Evolutionary conservation across 2,329 filamentous ascomycete species (phyloP), one percentile per base, ranked within the genome.

Genomic region (Trichoderma lentiforme): DNA sequence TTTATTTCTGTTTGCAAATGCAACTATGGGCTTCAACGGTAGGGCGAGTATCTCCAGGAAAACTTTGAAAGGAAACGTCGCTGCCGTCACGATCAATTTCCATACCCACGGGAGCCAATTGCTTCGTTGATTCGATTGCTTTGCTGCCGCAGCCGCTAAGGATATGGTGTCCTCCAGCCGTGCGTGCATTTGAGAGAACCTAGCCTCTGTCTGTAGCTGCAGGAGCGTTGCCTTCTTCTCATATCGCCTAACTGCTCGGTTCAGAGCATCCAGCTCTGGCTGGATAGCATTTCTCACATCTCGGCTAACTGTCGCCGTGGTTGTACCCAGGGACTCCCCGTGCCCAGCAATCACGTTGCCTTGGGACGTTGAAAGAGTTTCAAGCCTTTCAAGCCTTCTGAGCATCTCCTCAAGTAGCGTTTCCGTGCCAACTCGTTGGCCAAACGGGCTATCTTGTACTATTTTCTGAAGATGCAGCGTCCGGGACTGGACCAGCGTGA

Each of bases 211-310:
- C 77, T 95, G 91, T 70, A 92, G 86, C 11, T 92, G 88, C 32
- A 94, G 87, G 8, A 95, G 85, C 0, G 91, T 91, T 5, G 92
- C 90, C 76, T 94, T 93, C 83, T 97, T 98, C 83, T 98, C 95
- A 77, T 97, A 97, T 43, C 94, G 90, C 24, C 95, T 89, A 58
- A 98, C 92, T 4, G 95, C 95, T 62, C 95, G 91, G 76, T 94
- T 96, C 36, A 98, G 84, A 0, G 94, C 93, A 76, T 98, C 95
- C 6, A 98, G 86, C 72, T 98, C 94, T 0, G 93, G 91, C 75
- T 94, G 92, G 12, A 95, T 85, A 32, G 85, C 84, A 73, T 88
- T 89, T 56, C 89, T 88, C 14, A 93, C 86, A 72, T 93, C 90
- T 6, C 83, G 85, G 61, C 85, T 82, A 47, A 87, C 80, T 67